A percentile compares a stretch with the other conserved stretches of the same genome.
These are phyloP conservation scores for Samsoniella hepiali DNA, from an alignment of 2,329 filamentous ascomycete species.

Conservation along the genomic window DNA sequence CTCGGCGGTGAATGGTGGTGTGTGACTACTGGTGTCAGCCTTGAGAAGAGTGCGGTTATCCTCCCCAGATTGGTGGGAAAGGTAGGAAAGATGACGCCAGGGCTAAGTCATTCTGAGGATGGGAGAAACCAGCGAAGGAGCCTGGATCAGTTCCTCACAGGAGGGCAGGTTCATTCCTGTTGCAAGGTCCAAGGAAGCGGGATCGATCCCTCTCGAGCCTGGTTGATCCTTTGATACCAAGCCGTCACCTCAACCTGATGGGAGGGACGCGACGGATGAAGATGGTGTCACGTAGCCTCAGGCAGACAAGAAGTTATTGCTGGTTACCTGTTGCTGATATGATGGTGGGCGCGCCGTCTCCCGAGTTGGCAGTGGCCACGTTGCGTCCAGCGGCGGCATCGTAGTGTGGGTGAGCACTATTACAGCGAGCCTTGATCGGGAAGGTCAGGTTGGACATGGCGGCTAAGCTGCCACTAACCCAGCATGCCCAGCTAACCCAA, in stretches of 20 bases:
- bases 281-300: constrained; percentile 12
- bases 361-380: constrained; percentile 11
- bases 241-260: not conserved
- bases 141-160: not conserved
- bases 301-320: not conserved
- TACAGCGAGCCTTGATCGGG: constrained; percentile 3
- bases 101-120: not conserved
- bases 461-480: too few relatives aligned
- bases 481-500: too few relatives aligned
- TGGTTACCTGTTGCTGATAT: constrained; percentile 4
- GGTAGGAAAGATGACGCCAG: constrained; percentile 3
- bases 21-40: constrained; percentile 12
- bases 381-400: constrained; percentile 6
- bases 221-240: not conserved
- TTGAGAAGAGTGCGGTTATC: not conserved
- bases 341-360: not conserved
- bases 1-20: not conserved
- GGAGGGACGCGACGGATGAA: not conserved
- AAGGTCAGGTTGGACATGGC: constrained; percentile 1
- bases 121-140: not conserved
- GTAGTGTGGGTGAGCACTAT: not conserved
- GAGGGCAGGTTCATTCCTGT: not conserved
- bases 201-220: not conserved
- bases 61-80: not conserved
- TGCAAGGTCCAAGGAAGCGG: not conserved